phyloP scores from a whole-genome alignment of 106 monocot species.

The Allium cepa region DNA sequence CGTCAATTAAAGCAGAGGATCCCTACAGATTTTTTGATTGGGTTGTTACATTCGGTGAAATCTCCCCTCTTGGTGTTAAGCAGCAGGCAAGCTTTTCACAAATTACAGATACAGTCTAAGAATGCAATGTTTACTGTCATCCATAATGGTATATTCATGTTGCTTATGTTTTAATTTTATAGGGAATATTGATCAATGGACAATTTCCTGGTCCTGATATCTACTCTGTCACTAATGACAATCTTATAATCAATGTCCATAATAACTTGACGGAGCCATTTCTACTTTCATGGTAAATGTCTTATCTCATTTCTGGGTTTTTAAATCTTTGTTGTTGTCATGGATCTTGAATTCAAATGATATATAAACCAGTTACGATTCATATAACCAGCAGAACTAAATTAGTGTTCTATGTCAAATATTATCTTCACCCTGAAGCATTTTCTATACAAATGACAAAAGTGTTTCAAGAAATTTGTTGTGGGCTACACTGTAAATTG shows the following conservation, averaged over 20 bases:
- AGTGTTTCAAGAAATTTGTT: too few species aligned
- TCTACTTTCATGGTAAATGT: constrained; percentile 52
- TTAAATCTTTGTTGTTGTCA: neutral
- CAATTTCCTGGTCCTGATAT: constrained; percentile 81
- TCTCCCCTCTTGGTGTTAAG: constrained; percentile 10
- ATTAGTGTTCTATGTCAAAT: too few species aligned
- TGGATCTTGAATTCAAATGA: neutral
- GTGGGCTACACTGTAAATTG: too few species aligned
- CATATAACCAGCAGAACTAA: neutral
- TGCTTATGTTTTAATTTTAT: neutral
- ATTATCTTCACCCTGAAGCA: too few species aligned
- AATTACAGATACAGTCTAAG: neutral
- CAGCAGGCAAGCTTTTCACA: constrained; percentile 4
- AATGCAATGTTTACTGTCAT: neutral
- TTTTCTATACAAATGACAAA: too few species aligned
- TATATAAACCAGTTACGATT: neutral
- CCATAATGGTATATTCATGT: neutral
- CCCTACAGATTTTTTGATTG: constrained; percentile 11
- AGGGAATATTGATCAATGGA: constrained; percentile 79
- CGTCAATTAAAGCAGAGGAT: neutral
- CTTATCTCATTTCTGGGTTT: neutral
- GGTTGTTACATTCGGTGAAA: constrained; percentile 7
- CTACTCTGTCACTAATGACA: constrained; percentile 65
- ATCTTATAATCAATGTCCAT: constrained; percentile 68
- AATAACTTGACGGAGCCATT: constrained; percentile 72